phyloP scores from a whole-genome alignment of 2,329 filamentous ascomycete genomes.

The Boeremia exigua region DNA sequence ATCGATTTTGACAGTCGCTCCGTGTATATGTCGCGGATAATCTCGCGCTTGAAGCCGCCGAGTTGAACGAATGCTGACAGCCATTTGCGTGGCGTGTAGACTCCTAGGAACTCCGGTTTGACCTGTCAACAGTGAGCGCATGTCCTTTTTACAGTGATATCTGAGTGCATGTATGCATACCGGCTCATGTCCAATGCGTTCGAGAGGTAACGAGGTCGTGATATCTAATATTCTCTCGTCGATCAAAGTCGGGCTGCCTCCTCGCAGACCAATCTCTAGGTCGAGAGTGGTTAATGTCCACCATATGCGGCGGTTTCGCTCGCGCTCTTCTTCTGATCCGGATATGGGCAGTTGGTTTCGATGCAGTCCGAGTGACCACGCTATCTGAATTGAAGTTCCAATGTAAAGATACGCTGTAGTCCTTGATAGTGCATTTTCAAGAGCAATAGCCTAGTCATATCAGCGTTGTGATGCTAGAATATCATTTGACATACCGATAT shows the following conservation, averaged over 20 bases:
- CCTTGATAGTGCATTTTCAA: constrained; percentile 45
- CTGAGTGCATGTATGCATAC: not conserved
- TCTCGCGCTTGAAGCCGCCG: constrained; percentile 41
- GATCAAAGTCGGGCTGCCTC: constrained; percentile 43
- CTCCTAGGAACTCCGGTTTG: constrained; percentile 41
- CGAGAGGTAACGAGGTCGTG: constrained; percentile 40
- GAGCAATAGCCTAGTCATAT: constrained; percentile 38
- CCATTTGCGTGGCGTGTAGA: constrained; percentile 45
- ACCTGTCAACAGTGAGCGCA: not conserved
- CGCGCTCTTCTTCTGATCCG: constrained; percentile 36
- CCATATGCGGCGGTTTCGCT: constrained; percentile 47
- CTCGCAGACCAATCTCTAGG: constrained; percentile 44
- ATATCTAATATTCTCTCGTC: constrained; percentile 43
- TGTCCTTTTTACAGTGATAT: not conserved
- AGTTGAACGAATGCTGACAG: constrained; percentile 39
- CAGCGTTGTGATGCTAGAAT: not conserved
- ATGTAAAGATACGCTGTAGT: constrained; percentile 47
- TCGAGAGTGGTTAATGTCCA: constrained; percentile 47
- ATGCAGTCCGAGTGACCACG: constrained; percentile 46
- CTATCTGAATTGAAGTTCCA: constrained; percentile 46
- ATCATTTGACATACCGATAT: constrained; percentile 34
- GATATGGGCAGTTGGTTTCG: constrained; percentile 42
- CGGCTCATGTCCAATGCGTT: constrained; percentile 31
- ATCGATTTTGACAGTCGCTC: constrained; percentile 39
- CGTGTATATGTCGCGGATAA: constrained; percentile 45